Base-by-base conservation (phyloP, 2,329 filamentous ascomycete species). In the Emergomyces orientalis region DNA sequence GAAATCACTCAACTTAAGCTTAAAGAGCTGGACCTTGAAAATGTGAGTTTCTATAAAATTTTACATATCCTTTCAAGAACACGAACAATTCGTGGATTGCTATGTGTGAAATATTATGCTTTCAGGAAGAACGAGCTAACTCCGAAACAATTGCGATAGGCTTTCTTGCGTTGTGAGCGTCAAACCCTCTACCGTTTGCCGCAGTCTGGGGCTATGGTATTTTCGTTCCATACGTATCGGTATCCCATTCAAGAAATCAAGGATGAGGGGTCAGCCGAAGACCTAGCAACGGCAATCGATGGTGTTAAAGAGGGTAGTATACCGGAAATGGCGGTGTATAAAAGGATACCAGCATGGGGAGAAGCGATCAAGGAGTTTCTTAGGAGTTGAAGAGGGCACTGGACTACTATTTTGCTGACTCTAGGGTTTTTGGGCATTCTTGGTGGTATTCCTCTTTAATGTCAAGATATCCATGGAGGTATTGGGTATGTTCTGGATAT, bases 161-260 rank as follows among this genome's bases (percentile, higher is more conserved):
- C 79, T 0, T 72, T 77, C 47, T 61, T 88, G 27, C 76, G 85
- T 3, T 82, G 78, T 65, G 85, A 88, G 71, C 75, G 84, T 39
- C 85, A 88, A 75, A 85, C 83, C 0, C 71, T 88, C 41, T 84
- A 86, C 73, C 78, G 85, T 0, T 70, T 88, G 32, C 83, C 83
- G 3, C 66, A 73, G 57, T 81, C 78, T 0, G 75, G 77, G 60
- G 84, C 83, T 8, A 59, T 87, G 25, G 78, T 86, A 0, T 88
- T 88, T 73, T 79, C 77, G 0, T 84, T 87, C 71, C 85, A 86
- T 72, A 87, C 85, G 19, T 87, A 86, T 71, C 74, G 79, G 63
- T 86, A 87, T 71, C 78, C 79, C 1, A 70, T 88, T 8, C 67
- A 67, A 47, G 77, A 84, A 59, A 73, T 88, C 55, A 84, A 82